Percentiles rank a stretch among this genome's conserved stretches.
phyloP scores from a whole-genome alignment of 805 yeast genomes.

The Myxozyma udenii region DNA sequence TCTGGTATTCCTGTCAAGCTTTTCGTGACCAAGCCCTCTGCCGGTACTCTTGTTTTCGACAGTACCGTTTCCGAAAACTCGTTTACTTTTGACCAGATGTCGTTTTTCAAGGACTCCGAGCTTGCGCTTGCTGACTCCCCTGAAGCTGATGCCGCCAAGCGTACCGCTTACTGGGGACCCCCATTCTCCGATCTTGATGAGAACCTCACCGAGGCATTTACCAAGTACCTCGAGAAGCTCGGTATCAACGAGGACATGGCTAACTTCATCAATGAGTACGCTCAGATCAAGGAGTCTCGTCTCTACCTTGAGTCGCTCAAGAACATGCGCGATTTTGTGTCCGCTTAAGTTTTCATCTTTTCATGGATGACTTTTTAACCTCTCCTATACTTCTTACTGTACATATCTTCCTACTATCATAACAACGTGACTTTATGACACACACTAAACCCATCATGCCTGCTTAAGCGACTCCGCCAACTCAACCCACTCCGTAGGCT shows the following conservation, averaged over 20 bases:
- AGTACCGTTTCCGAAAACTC: constrained; percentile 1
- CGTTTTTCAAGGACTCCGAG: constrained; percentile 14
- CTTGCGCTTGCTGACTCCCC: constrained; percentile 9
- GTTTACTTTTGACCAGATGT: constrained; percentile 11
- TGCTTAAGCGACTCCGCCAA: constrained; percentile 10
- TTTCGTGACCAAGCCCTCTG: constrained; percentile 16
- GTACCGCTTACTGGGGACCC: constrained; percentile 25
- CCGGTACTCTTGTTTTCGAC: constrained; percentile 19
- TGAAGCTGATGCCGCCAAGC: constrained; percentile 7
- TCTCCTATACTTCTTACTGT: neutral
- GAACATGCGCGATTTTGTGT: constrained; percentile 9
- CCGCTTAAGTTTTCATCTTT: constrained; percentile 9
- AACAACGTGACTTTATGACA: too few relatives aligned
- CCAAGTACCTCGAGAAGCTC: constrained; percentile 12
- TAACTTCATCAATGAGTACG: constrained; percentile 12
- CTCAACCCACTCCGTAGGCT: constrained; percentile 11
- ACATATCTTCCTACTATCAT: neutral
- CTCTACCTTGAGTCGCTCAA: constrained; percentile 17
- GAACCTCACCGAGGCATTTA: constrained; percentile 13
- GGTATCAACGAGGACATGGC: constrained; percentile 18
- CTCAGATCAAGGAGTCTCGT: constrained; percentile 12
- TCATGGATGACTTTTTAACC: neutral
- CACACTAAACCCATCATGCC: too few relatives aligned
- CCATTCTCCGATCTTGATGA: constrained; percentile 23
- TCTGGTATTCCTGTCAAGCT: constrained; percentile 15